Evolutionary conservation across 2,329 filamentous ascomycete genomes (phyloP), one percentile per base, ranked within the genome.

Genomic region (Mollisia scopiformis): DNA sequence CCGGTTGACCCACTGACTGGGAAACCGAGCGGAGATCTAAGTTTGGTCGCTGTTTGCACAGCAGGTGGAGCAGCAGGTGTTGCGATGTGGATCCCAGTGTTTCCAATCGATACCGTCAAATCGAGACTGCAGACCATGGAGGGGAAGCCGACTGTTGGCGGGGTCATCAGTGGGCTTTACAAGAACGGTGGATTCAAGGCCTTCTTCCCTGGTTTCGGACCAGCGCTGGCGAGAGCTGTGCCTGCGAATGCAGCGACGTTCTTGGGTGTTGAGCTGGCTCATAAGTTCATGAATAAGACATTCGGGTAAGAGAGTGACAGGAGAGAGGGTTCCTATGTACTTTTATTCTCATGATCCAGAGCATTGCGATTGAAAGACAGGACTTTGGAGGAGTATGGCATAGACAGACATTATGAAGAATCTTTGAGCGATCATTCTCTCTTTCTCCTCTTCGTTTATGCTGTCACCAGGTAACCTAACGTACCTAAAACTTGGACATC

Each of bases 11-110:
- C 86, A 2, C 78, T 83, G 19, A 86, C 84, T 0, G 92, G 92
- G 25, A 87, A 89, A 72, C 84, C 90, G 2, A 85, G 82, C 4
- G 93, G 93, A 43, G 82, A 95, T 69, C 79, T 98, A 60, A 94
- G 90, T 71, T 81, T 99, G 65, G 80, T 86, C 1, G 95, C 95
- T 11, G 85, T 99, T 59, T 92, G 93, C 70, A 85, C 87, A 28
- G 95, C 95, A 1, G 95, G 95, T 70, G 95, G 91, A 65, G 91
- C 89, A 3, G 95, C 95, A 0, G 95, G 95, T 73, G 86, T 99
- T 27, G 95, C 95, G 65, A 99, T 99, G 95, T 99, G 95, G 95
- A 95, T 97, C 68, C 93, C 95, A 57, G 93, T 99, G 43, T 99
- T 99, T 85, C 95, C 95, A 23, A 85, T 99, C 66, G 95, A 99